These are phyloP conservation scores for Centella asiatica DNA, from an alignment of 129 eudicot species.

Conservation along the genomic window DNA sequence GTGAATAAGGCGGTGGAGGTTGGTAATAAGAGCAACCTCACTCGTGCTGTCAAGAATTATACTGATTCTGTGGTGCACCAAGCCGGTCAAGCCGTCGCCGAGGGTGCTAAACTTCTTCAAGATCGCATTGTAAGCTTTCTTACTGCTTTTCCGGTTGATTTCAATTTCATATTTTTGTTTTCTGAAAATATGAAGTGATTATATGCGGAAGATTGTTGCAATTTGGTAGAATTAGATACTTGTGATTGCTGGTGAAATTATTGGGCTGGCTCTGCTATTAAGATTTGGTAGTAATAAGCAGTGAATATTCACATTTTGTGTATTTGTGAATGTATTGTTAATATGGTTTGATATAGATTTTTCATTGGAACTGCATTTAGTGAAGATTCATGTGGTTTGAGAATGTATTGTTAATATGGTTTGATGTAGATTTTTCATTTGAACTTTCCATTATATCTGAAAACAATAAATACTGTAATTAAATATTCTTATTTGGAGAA, in stretches of 20 bases:
- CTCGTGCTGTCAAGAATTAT: slow-evolving; percentile 74
- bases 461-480: too few relatives aligned
- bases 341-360: too few relatives aligned
- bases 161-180: too few relatives aligned
- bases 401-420: too few relatives aligned
- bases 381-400: too few relatives aligned
- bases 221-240: background rate
- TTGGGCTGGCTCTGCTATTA: background rate
- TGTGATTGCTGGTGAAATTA: background rate
- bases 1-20: slow-evolving; percentile 96
- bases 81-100: slow-evolving; percentile 99
- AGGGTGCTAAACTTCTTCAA: slow-evolving; percentile 83
- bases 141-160: background rate
- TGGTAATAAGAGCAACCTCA: slow-evolving; percentile 82
- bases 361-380: too few relatives aligned
- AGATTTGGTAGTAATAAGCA: background rate
- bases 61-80: slow-evolving; percentile 87
- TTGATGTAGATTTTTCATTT: too few relatives aligned
- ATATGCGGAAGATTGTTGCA: background rate
- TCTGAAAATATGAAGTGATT: background rate
- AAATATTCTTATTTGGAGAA: too few relatives aligned
- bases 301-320: too few relatives aligned
- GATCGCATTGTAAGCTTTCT: slow-evolving; percentile 53
- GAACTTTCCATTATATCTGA: too few relatives aligned
- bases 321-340: too few relatives aligned